phyloP scores from a whole-genome alignment of 2,329 filamentous ascomycete genomes.

The Penicillium sp. region DNA sequence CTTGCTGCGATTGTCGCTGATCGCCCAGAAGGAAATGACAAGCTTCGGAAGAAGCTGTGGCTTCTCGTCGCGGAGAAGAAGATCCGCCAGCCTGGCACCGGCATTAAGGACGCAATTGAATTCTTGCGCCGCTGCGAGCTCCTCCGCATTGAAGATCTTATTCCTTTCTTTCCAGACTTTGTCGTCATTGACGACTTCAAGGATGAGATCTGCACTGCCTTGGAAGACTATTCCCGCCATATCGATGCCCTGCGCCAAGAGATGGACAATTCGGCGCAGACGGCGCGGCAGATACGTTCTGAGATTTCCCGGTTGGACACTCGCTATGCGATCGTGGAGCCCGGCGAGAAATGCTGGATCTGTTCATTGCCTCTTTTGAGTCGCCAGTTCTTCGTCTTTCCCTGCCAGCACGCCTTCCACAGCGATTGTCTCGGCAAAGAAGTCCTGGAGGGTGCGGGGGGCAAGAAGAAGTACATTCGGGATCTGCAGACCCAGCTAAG shows the following conservation, averaged over 20 bases:
- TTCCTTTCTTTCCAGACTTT: slow-evolving; percentile 98
- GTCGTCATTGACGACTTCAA: slow-evolving; percentile 99
- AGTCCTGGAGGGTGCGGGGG: slow-evolving; percentile 78
- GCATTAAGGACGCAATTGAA: slow-evolving; percentile 90
- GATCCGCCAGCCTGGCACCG: slow-evolving; percentile 72
- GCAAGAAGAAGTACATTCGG: slow-evolving; percentile 73
- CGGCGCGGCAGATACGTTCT: slow-evolving; percentile 82
- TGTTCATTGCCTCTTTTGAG: slow-evolving; percentile 83
- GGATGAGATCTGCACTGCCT: slow-evolving; percentile 89
- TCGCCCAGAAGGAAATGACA: slow-evolving; percentile 69
- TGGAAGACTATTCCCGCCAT: slow-evolving; percentile 88
- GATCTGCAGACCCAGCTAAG: slow-evolving; percentile 83
- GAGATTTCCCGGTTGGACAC: slow-evolving; percentile 84
- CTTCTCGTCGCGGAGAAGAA: slow-evolving; percentile 92
- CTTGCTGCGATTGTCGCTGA: slow-evolving; percentile 88
- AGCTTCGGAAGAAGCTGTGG: slow-evolving; percentile 90
- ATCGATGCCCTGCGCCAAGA: slow-evolving; percentile 86
- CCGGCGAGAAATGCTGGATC: slow-evolving; percentile 88
- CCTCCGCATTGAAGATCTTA: slow-evolving; percentile 90
- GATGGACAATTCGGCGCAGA: slow-evolving; percentile 91
- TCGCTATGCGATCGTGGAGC: slow-evolving; percentile 93
- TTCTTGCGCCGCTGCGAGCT: slow-evolving; percentile 90
- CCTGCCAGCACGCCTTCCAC: slow-evolving; percentile 97
- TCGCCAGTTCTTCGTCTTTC: slow-evolving; percentile 95
- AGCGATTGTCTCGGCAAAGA: slow-evolving; percentile 86